Evolutionary conservation across 169 alveolate genomes (phyloP).

Genomic region (Eimeria tenella): DNA sequence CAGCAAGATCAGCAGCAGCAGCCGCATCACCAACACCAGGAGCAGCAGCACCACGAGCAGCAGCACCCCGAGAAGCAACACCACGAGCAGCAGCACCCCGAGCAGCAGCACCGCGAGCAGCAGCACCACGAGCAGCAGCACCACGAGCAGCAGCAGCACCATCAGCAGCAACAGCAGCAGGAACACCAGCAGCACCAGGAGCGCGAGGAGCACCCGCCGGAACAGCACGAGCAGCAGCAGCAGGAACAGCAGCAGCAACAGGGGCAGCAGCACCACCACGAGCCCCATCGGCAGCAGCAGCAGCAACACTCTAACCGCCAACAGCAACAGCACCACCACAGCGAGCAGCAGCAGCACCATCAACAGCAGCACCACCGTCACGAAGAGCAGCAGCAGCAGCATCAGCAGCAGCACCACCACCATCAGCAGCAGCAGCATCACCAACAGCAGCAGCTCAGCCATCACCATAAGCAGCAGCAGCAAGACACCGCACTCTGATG

Average conservation of each 20-base stretch:
- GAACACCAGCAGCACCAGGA: neutral
- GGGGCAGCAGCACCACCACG: no score
- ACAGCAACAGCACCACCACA: no score
- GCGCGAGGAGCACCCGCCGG: neutral
- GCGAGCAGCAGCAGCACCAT: no score
- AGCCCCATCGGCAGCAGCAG: no score
- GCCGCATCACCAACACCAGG: neutral
- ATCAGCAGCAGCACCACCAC: no score
- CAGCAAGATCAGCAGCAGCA: neutral
- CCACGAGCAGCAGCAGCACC: neutral
- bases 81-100: neutral
- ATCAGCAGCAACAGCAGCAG: neutral
- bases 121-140: conserved; percentile 3
- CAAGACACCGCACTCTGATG: no score
- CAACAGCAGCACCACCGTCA: no score
- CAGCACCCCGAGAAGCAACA: neutral
- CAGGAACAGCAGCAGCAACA: neutral
- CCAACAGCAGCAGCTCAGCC: no score
- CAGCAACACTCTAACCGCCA: no score
- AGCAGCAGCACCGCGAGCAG: neutral
- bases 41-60: neutral
- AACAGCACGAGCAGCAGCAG: neutral
- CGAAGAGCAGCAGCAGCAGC: no score
- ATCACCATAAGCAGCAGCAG: no score
- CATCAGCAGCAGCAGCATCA: no score